Base-by-base conservation (phyloP, 1,284 basidiomycete genomes). In the Rhodotorula sp. region DNA sequence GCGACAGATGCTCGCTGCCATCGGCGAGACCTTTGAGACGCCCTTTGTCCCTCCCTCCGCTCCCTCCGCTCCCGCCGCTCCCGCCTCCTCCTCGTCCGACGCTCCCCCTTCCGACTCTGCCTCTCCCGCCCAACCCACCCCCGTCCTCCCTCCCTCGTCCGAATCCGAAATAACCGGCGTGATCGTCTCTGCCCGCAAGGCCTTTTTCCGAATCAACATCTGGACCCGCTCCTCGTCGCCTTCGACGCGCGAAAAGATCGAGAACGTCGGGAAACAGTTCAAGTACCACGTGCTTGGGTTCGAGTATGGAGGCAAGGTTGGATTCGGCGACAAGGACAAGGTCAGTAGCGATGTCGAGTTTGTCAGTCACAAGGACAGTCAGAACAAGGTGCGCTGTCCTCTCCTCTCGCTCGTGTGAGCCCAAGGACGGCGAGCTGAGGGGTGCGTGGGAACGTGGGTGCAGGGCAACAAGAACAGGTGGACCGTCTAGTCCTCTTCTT, bases 131-230 rank as follows among this genome's bases (percentile, higher is more conserved):
- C 59, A 77, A 17, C 83, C 79, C 53, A 51, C 64, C 1, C 54
- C 70, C 24, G 62, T 77, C 17, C 83, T 88, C 49, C 84, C 85
- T n/a, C 79, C 90, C 20, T 85, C 94, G 69, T 90, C 69, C 24
- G 39, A 61, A 44, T 69, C 78, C 71, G 77, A 79, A 54, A 74
- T 97, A 74, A 96, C 93, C 0, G 94, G 95, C 66, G 94, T 99
- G 59, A 96, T 99, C 78, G 89, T 98, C 66, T 94, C 91, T 22
- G 90, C 91, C 58, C 89, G 95, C 70, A 91, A 92, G 65, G 91
- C 93, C 80, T 98, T 98, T 81, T 99, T 94, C 84, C 90, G 95
- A 63, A 83, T 99, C 77, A 92, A 92, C 68, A 94, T 99, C 84
- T 98, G 95, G 95, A 98, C 95, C 58, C 87, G 94, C 60, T 76